Percentiles rank a stretch among this genome's conserved stretches.
These are phyloP conservation scores for Ephemerocybe angulata DNA, from an alignment of 768 basidiomycete genomes.

Conservation along the genomic window DNA sequence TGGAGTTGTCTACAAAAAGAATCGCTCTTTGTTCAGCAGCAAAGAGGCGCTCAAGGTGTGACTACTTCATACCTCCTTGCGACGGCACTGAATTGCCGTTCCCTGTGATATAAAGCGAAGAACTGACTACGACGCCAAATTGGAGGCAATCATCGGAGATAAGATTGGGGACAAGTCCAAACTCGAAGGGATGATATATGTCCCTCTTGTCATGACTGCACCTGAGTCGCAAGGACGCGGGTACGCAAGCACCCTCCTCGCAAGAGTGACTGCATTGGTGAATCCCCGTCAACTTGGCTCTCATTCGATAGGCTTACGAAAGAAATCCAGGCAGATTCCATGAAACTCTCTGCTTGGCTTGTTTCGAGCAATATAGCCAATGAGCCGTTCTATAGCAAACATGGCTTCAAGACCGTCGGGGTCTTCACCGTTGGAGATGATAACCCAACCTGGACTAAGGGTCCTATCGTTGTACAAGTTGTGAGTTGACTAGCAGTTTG, in stretches of 20 bases:
- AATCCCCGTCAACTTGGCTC: neutral
- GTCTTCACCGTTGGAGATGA: constrained; percentile 20
- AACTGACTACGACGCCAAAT: neutral
- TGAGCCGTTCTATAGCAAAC: constrained; percentile 22
- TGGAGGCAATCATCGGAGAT: neutral
- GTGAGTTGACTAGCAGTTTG: constrained; percentile 13
- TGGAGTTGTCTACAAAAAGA: no score
- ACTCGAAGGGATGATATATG: neutral
- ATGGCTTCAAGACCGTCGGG: constrained; percentile 22
- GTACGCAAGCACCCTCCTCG: constrained; percentile 2
- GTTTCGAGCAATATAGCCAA: constrained; percentile 22
- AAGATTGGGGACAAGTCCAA: neutral
- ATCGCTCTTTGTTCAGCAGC: no score
- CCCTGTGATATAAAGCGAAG: no score
- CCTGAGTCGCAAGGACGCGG: neutral
- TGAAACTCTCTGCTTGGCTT: constrained; percentile 17
- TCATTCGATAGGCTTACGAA: neutral
- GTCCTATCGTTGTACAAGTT: constrained; percentile 20
- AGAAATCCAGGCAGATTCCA: constrained; percentile 19
- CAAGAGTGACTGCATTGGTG: constrained; percentile 19
- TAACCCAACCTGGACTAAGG: constrained; percentile 21
- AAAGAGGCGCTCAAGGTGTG: no score
- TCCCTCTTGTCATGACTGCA: neutral
- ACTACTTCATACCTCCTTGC: no score
- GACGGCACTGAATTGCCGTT: no score